phyloP scores from a whole-genome alignment of 352 stramenopile genomes.

The Aphanomyces stellatus region DNA sequence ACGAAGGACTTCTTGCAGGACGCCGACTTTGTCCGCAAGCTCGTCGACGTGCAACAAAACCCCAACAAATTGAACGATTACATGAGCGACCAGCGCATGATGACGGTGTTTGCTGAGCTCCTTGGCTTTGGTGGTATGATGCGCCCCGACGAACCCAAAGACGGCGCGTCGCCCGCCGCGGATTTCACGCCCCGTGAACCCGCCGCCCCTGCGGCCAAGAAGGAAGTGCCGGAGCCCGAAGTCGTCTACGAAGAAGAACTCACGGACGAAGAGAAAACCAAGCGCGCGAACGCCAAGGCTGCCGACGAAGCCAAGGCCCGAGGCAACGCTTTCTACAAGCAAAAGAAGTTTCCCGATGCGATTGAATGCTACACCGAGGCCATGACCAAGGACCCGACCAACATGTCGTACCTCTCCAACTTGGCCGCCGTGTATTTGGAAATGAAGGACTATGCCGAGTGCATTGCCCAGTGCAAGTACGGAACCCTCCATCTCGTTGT shows the following conservation, averaged over 20 bases:
- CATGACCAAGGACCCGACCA: slow-evolving; percentile 90
- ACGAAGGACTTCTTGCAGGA: slow-evolving; percentile 87
- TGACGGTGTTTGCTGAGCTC: slow-evolving; percentile 80
- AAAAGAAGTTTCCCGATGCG: slow-evolving; percentile 92
- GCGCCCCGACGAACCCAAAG: slow-evolving; percentile 37
- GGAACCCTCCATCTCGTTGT: slow-evolving; percentile 31
- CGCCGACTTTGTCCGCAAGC: slow-evolving; percentile 76
- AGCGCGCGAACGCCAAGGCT: slow-evolving; percentile 43
- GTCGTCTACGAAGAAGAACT: slow-evolving; percentile 80
- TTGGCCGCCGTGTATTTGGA: slow-evolving; percentile 96
- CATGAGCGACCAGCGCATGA: slow-evolving; percentile 74
- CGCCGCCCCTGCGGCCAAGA: slow-evolving; percentile 19
- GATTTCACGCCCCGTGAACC: slow-evolving; percentile 21
- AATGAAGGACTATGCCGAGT: slow-evolving; percentile 91
- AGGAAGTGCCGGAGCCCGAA: slow-evolving; percentile 30
- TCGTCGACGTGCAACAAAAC: slow-evolving; percentile 70
- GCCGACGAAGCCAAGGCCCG: slow-evolving; percentile 90
- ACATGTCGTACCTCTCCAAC: slow-evolving; percentile 98
- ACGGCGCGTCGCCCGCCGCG: slow-evolving; percentile 35
- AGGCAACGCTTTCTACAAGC: slow-evolving; percentile 97
- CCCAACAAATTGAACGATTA: slow-evolving; percentile 69
- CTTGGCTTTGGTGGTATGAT: slow-evolving; percentile 78
- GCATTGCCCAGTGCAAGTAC: slow-evolving; percentile 88
- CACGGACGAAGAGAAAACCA: slow-evolving; percentile 74
- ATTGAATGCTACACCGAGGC: slow-evolving; percentile 95